These are phyloP conservation scores for Capsicum pubescens DNA, from an alignment of 257 asterid species.

Conservation along the genomic window DNA sequence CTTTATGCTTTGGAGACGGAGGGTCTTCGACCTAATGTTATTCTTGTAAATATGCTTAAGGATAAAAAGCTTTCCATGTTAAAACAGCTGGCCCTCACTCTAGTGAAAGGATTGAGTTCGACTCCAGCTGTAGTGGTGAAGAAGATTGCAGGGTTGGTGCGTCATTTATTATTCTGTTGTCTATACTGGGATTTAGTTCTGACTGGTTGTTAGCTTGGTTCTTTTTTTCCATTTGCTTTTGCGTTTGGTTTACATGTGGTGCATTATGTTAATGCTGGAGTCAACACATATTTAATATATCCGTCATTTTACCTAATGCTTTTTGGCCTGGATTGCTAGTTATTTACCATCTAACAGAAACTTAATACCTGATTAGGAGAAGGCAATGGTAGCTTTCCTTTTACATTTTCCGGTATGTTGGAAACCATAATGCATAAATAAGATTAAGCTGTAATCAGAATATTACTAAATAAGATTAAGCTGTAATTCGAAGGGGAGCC, in stretches of 20 bases:
- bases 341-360: not conserved
- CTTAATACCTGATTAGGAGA: not conserved
- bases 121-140: slow-evolving; percentile 73
- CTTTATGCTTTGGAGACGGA: slow-evolving; percentile 75
- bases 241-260: not conserved
- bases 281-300: not conserved
- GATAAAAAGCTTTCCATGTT: slow-evolving; percentile 94
- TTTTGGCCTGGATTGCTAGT: not conserved
- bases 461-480: slow-evolving; percentile 13
- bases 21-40: slow-evolving; percentile 79
- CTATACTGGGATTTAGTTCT: slow-evolving; percentile 24
- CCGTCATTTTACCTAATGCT: not conserved
- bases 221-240: not conserved
- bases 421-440: not conserved
- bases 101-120: slow-evolving; percentile 80
- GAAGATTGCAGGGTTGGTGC: slow-evolving; percentile 93
- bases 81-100: slow-evolving; percentile 77
- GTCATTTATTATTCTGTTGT: slow-evolving; percentile 33
- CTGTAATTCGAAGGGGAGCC: not conserved
- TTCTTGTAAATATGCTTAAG: slow-evolving; percentile 77
- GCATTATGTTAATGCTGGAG: not conserved
- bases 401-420: not conserved
- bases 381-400: slow-evolving; percentile 9
- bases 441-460: slow-evolving; percentile 20
- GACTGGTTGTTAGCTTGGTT: not conserved